Evolutionary conservation across 2,329 filamentous ascomycete species (phyloP).

Genomic region (Beauveria scarabaeidicola): DNA sequence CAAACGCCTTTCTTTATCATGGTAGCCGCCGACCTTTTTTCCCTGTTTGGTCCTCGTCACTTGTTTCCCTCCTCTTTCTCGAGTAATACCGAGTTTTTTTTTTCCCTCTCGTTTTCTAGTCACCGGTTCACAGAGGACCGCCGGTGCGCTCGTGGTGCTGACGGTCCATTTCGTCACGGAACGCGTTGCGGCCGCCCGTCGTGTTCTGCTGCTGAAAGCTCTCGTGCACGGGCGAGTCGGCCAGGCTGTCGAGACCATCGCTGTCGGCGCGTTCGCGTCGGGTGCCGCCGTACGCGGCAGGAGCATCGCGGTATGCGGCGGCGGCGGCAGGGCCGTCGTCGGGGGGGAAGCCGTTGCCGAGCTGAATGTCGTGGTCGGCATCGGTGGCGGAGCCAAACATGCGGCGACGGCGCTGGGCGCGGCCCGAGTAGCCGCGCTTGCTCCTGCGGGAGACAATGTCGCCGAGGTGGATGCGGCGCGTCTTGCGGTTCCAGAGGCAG

Average conservation of each 20-base stretch:
- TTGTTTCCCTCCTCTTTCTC: neutral
- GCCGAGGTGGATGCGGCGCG: constrained; percentile 41
- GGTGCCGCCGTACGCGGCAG: constrained; percentile 12
- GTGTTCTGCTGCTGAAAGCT: constrained; percentile 30
- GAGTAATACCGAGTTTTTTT: neutral
- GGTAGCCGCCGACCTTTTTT: neutral
- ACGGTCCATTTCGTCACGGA: constrained; percentile 41
- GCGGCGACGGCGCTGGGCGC: constrained; percentile 28
- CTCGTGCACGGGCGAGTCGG: constrained; percentile 36
- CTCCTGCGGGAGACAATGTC: constrained; percentile 40
- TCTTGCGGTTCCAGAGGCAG: constrained; percentile 46
- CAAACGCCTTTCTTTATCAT: constrained; percentile 3
- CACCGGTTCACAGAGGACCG: neutral
- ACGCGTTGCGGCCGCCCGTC: constrained; percentile 31
- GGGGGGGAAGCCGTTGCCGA: constrained; percentile 25
- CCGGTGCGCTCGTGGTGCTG: constrained; percentile 33
- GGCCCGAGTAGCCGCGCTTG: constrained; percentile 36
- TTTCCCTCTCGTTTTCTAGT: too few relatives aligned
- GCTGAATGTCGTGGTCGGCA: constrained; percentile 32
- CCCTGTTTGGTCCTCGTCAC: neutral
- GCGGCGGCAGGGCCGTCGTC: constrained; percentile 20
- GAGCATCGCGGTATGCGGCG: constrained; percentile 29
- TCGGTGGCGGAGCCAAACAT: constrained; percentile 27
- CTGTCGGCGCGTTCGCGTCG: constrained; percentile 31
- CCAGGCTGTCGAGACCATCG: constrained; percentile 41